phyloP scores from a whole-genome alignment of 306 rosid genomes.

The Cicer bijugum region DNA sequence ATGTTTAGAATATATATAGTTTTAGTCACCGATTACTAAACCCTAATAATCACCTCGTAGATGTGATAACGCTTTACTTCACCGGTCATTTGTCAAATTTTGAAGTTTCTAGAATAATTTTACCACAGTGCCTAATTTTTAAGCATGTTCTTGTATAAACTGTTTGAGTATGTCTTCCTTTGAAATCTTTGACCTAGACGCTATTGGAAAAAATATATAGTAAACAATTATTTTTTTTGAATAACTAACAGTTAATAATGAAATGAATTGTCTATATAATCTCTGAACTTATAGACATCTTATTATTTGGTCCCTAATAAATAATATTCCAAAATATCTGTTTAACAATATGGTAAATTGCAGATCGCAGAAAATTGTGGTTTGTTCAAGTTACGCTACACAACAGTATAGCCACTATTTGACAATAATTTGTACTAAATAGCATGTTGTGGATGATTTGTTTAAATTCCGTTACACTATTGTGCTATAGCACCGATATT shows the following conservation, averaged over 20 bases:
- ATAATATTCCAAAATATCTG: no score
- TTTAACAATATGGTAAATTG: no score
- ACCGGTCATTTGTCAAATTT: not conserved
- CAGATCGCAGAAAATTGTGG: no score
- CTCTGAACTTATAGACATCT: not conserved
- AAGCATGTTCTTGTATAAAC: not conserved
- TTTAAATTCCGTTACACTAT: no score
- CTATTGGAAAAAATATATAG: not conserved
- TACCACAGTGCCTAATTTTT: not conserved
- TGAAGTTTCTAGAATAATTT: constrained; percentile 24
- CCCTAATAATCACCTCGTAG: not conserved
- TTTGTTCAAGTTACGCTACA: no score
- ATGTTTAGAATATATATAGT: not conserved
- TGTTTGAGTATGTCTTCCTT: not conserved
- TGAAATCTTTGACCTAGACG: not conserved
- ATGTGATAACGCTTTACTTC: not conserved
- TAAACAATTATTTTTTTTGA: not conserved
- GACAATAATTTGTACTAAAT: no score
- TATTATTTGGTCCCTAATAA: no score
- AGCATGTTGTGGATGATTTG: no score
- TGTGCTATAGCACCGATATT: no score
- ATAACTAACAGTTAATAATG: not conserved
- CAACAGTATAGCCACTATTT: no score
- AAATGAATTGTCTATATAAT: not conserved
- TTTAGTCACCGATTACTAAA: not conserved